Conservation (phyloP, 2,329 filamentous ascomycete genomes). For the Colletotrichum higginsianum region DNA sequence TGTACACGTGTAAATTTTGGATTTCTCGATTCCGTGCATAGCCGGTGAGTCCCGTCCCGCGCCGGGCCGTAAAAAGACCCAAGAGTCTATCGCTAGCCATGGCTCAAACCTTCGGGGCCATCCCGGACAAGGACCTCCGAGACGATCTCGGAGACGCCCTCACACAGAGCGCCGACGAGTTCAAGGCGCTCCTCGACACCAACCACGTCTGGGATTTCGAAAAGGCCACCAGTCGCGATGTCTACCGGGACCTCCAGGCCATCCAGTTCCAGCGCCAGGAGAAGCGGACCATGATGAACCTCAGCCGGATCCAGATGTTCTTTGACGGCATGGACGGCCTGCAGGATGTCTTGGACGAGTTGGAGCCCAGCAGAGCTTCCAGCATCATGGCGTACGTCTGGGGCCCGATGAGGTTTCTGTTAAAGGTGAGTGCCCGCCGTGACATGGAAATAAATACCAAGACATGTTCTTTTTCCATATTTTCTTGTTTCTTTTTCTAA, state of each 20-base stretch:
- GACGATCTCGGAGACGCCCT: slow-evolving; percentile 21
- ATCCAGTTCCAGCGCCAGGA: slow-evolving; percentile 48
- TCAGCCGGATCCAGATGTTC: slow-evolving; percentile 47
- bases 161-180: slow-evolving; percentile 20
- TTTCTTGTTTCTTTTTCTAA: too few species aligned
- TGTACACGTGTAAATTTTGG: neutral
- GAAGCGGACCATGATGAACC: slow-evolving; percentile 48
- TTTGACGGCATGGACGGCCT: slow-evolving; percentile 45
- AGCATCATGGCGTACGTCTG: slow-evolving; percentile 48
- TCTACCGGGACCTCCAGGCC: slow-evolving; percentile 45
- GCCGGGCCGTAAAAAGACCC: neutral
- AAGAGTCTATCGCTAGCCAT: slow-evolving; percentile 14
- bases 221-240: slow-evolving; percentile 38
- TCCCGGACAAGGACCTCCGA: neutral
- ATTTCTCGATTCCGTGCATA: neutral
- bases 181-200: slow-evolving; percentile 42
- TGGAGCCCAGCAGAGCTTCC: slow-evolving; percentile 2
- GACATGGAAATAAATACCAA: neutral
- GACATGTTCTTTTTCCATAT: neutral
- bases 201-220: slow-evolving; percentile 43
- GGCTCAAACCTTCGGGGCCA: slow-evolving; percentile 8
- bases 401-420: slow-evolving; percentile 48
- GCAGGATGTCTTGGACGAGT: slow-evolving; percentile 16
- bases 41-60: neutral
- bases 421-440: slow-evolving; percentile 40